Percentiles rank a stretch among this genome's conserved stretches.
phyloP scores from a whole-genome alignment of 345 rosid genomes.

The Rubroshorea leprosula region DNA sequence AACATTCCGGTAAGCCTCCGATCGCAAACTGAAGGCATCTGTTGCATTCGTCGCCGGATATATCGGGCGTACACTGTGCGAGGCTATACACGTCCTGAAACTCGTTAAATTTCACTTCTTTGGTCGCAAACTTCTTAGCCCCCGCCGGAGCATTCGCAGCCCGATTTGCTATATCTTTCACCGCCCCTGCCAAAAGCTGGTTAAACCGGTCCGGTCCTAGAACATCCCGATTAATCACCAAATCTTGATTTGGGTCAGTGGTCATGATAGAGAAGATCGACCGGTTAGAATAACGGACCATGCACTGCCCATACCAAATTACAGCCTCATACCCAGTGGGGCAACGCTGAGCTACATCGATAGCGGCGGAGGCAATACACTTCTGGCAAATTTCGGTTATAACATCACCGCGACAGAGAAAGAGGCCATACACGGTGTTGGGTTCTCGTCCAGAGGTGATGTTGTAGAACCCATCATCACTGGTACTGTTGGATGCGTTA shows the following conservation, averaged over 20 bases:
- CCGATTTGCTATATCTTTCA: conserved; percentile 3
- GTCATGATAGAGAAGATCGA: conserved; percentile 4
- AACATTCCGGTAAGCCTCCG: neutral
- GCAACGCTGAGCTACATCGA: conserved; percentile 1
- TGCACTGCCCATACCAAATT: conserved; percentile 22
- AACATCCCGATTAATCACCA: neutral
- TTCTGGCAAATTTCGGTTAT: neutral
- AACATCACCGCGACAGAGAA: conserved; percentile 7
- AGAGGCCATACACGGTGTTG: neutral
- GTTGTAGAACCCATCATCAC: conserved; percentile 1
- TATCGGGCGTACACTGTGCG: no score
- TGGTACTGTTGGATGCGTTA: neutral
- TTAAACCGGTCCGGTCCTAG: conserved; percentile 1
- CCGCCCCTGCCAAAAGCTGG: neutral
- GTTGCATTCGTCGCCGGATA: conserved; percentile 7
- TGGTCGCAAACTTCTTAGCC: conserved; percentile 28
- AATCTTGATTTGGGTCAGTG: neutral
- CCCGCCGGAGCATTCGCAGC: neutral
- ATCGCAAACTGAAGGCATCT: conserved; percentile 4
- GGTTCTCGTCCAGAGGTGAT: neutral
- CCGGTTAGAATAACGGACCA: neutral
- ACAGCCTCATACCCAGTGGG: neutral
- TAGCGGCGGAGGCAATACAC: neutral
- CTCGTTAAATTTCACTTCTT: conserved; percentile 7
- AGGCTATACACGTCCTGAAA: conserved; percentile 4